Evolutionary conservation across 1,284 basidiomycete species (phyloP).

Genomic region (Puccinia hordei): DNA sequence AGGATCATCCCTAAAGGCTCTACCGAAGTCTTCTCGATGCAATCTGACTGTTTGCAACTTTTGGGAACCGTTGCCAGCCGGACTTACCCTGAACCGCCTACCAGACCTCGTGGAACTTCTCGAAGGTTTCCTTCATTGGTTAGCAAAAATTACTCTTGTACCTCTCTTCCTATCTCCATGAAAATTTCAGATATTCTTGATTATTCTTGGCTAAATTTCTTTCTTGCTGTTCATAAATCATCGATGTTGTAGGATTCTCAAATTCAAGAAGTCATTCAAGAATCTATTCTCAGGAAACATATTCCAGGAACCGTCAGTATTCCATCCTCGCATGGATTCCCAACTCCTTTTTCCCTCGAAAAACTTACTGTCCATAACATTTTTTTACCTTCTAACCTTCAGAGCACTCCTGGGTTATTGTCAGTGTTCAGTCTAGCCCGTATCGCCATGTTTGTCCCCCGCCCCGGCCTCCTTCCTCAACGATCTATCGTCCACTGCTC

Average conservation of each 20-base stretch:
- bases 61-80: conserved; percentile 1
- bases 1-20: conserved; percentile 26
- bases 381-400: neutral
- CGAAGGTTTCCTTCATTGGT: conserved; percentile 27
- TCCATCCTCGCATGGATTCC: too few species aligned
- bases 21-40: conserved; percentile 24
- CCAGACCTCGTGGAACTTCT: neutral
- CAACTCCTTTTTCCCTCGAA: neutral
- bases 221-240: neutral
- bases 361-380: neutral
- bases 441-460: conserved; percentile 37
- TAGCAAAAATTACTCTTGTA: neutral
- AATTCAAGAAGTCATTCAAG: conserved; percentile 36
- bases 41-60: conserved; percentile 44
- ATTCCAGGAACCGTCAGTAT: conserved; percentile 3
- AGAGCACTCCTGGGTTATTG: conserved; percentile 35
- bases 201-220: neutral
- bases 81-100: neutral
- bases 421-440: conserved; percentile 39
- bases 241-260: conserved; percentile 11
- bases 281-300: conserved; percentile 18
- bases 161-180: neutral
- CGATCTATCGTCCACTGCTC: conserved; percentile 34
- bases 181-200: neutral
- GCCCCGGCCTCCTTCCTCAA: conserved; percentile 40